Base-by-base conservation (phyloP, 164 flowering plant species). In the Magnolia kwangsiensis region DNA sequence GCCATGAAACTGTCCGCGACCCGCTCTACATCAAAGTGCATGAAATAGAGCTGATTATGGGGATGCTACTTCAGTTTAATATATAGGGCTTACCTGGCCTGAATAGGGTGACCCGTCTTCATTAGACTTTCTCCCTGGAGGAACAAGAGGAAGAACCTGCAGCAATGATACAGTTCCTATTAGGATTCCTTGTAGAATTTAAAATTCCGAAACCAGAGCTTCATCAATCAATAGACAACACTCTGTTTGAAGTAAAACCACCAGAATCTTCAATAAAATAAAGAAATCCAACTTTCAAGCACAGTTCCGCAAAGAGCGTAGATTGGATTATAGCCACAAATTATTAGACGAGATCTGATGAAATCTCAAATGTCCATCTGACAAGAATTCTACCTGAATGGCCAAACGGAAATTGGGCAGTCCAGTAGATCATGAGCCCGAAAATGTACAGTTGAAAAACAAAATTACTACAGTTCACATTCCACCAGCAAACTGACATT, bases 61-160 rank as follows among this genome's bases (percentile, higher is more conserved):
- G 23, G 5, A 31, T 29, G 8, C 23, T 16, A 24, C 10, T 73
- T 61, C 68, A 27, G 75, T 45, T 0, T 7, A 73, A 19, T 27
- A 49, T 1, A 10, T 8, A 45, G 24, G 23, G 19, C 9, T 78
- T 77, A 93, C 99, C 97, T 94, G 95, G 71, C 99, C 98, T 0
- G 98, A 79, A 75, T 96, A 96, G 2, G 98, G 99, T 0, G 97
- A 94, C 61, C 99, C 99, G 70, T 87, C 97, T 85, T 90, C 97
- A 82, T 84, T 83, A 45, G 87, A 90, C 77, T 87, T 92, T 80
- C 95, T 87, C 16, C 96, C 98, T 0, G 98, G 99, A 20, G 99
- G 99, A 72, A 90, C 98, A 77, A 94, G 97, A 69, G 99, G 97
- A 78, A 94, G 97, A 82, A 96, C 97, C 98, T 96, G 87, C 81